These are phyloP conservation scores for Fusarium foetens DNA, from an alignment of 2,329 filamentous ascomycete genomes.

Conservation along the genomic window DNA sequence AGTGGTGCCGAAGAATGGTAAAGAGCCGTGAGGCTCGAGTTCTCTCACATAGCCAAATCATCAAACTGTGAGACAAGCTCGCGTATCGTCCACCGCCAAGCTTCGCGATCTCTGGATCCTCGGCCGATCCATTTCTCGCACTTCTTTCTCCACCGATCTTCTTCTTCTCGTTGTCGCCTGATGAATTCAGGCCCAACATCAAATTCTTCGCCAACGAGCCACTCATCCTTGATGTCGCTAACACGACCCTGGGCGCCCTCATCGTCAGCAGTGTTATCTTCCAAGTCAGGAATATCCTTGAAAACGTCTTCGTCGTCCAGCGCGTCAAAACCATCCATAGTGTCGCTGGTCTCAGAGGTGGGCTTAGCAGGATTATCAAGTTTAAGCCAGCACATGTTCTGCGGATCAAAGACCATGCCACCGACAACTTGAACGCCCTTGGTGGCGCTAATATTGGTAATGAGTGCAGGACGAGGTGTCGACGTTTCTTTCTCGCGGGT, in stretches of 20 bases:
- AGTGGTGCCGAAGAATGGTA: conserved; percentile 31
- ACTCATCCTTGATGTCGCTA: conserved; percentile 77
- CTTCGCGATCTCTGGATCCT: conserved; percentile 64
- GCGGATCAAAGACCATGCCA: conserved; percentile 98
- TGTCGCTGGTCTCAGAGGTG: conserved; percentile 63
- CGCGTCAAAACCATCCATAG: conserved; percentile 73
- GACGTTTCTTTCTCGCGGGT: conserved; percentile 66
- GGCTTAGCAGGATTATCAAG: conserved; percentile 63
- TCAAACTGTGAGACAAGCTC: conserved; percentile 63
- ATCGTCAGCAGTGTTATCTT: conserved; percentile 70
- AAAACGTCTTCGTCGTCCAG: conserved; percentile 92
- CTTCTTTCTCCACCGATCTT: conserved; percentile 88
- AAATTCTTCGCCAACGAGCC: conserved; percentile 94
- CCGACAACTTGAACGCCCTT: conserved; percentile 93
- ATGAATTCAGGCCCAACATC: conserved; percentile 97
- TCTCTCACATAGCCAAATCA: conserved; percentile 49
- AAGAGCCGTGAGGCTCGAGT: conserved; percentile 18
- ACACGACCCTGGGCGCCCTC: conserved; percentile 61
- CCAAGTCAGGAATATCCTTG: conserved; percentile 91
- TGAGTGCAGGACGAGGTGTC: conserved; percentile 79
- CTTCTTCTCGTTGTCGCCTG: conserved; percentile 87
- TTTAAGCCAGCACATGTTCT: conserved; percentile 98
- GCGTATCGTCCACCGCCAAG: conserved; percentile 82
- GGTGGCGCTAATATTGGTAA: conserved; percentile 86
- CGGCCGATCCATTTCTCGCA: conserved; percentile 84